phyloP scores from a whole-genome alignment of 208 protist species.

The Lotmaria passim region DNA sequence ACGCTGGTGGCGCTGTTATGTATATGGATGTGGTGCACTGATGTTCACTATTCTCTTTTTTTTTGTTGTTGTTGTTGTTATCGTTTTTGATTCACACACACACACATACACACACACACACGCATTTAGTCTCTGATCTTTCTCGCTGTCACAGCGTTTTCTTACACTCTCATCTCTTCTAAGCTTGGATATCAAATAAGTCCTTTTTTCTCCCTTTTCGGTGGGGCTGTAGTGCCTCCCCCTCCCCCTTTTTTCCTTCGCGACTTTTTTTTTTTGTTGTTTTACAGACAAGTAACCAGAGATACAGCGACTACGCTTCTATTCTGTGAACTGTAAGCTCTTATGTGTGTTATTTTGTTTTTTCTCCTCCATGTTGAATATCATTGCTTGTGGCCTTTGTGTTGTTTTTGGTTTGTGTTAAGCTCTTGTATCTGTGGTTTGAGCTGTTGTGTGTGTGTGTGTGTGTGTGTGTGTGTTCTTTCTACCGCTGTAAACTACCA shows the following conservation, averaged over 20 bases:
- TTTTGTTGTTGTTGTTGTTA: neutral
- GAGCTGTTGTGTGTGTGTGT: no score
- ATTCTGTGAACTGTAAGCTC: no score
- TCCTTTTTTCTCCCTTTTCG: neutral
- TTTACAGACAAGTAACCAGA: no score
- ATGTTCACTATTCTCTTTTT: constrained; percentile 23
- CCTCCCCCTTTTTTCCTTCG: neutral
- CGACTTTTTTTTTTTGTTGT: neutral
- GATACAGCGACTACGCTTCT: no score
- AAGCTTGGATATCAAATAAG: neutral
- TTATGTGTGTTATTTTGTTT: no score
- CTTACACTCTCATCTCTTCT: neutral
- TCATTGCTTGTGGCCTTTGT: neutral
- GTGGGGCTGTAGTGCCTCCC: neutral
- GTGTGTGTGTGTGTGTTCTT: neutral
- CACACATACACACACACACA: neutral
- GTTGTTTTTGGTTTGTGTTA: neutral
- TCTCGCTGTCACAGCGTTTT: neutral
- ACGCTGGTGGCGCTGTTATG: neutral
- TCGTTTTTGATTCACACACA: neutral
- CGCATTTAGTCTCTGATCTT: neutral
- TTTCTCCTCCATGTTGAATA: constrained; percentile 1
- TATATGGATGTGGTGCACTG: constrained; percentile 1
- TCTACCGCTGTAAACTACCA: neutral
- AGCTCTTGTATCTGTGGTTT: neutral